Base-by-base conservation (phyloP, 129 eudicot species). In the Flaveria linearis region DNA sequence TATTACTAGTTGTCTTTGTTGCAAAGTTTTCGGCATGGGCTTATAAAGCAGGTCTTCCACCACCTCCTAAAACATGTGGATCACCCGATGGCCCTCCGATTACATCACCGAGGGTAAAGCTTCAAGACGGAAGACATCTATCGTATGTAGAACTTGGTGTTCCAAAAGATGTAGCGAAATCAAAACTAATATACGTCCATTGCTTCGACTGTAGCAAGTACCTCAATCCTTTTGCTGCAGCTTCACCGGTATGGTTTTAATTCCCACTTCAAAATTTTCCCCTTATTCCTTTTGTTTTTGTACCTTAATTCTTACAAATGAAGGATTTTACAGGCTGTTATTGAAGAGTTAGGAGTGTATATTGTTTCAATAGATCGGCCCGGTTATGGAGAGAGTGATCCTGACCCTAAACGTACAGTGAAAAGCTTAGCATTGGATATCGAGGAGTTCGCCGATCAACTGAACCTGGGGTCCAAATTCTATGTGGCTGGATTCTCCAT, bases 321-420 rank as follows among this genome's bases (percentile, higher is more conserved):
- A n/a, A 47, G 53, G 3, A 45, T 22, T 13, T 64, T 49, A 62
- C 78, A 92, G 97, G 87, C 71, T 10, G 72, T 82, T n/a, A 26
- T 89, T 53, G 85, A 89, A 78, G 83, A 80, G 23, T 56, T 85
- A 52, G 96, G 96, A 42, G 72, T 92, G 11, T 92, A 90, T 74
- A 75, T 78, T 46, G 92, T 92, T 72, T 67, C 92, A 13, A 71
- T 87, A 77, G 98, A 92, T 68, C 83, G 90, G 33, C 89, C 96
- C 46, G 98, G 98, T 28, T 92, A 92, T 82, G 96, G 96, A 74
- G 91, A 92, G 80, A 92, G 98, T 61, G 96, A 92, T 30, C 96
- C 96, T 17, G 75, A 89, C 61, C 96, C 98, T 16, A 79, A 77
- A 3, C 76, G 76, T 57, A 87, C 91, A 16, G 36, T 67, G n/a